A percentile compares a stretch with the other conserved stretches of the same genome.
These are phyloP conservation scores for Picea sitchensis DNA, from an alignment of 75 land plant species.

Conservation along the genomic window DNA sequence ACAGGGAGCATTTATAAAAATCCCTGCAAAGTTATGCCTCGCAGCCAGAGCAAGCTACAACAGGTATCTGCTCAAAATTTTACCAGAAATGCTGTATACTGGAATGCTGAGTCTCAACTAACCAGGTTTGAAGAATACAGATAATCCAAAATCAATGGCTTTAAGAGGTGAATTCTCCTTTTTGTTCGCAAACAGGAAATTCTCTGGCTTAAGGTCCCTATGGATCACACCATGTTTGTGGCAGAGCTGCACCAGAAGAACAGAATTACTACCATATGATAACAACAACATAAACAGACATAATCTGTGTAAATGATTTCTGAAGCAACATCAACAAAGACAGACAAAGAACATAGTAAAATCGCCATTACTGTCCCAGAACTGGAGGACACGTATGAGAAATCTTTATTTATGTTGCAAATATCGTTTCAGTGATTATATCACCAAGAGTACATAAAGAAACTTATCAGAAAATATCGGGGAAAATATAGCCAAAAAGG, in stretches of 20 bases:
- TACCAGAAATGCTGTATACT: neutral
- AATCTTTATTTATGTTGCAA: too few relatives aligned
- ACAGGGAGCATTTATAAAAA: neutral
- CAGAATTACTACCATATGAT: neutral
- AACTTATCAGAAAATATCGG: too few relatives aligned
- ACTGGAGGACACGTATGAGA: too few relatives aligned
- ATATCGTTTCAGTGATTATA: too few relatives aligned
- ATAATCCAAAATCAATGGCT: slow-evolving; percentile 64
- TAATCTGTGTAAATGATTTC: neutral
- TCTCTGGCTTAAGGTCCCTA: slow-evolving; percentile 69
- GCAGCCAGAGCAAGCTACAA: too few relatives aligned
- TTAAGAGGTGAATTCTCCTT: slow-evolving; percentile 67
- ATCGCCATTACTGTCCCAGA: neutral
- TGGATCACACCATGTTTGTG: slow-evolving; percentile 68
- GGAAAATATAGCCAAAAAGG: too few relatives aligned
- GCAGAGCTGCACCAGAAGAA: slow-evolving; percentile 27
- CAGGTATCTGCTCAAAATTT: too few relatives aligned
- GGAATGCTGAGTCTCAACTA: slow-evolving; percentile 1
- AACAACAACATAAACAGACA: neutral
- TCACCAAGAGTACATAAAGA: too few relatives aligned
- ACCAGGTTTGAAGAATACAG: slow-evolving; percentile 66
- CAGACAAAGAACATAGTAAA: neutral
- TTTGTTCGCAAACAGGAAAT: slow-evolving; percentile 58
- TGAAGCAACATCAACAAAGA: neutral
- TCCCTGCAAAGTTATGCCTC: neutral